Evolutionary conservation across 2,329 filamentous ascomycete genomes (phyloP).

Genomic region (Pseudocercospora eumusae): DNA sequence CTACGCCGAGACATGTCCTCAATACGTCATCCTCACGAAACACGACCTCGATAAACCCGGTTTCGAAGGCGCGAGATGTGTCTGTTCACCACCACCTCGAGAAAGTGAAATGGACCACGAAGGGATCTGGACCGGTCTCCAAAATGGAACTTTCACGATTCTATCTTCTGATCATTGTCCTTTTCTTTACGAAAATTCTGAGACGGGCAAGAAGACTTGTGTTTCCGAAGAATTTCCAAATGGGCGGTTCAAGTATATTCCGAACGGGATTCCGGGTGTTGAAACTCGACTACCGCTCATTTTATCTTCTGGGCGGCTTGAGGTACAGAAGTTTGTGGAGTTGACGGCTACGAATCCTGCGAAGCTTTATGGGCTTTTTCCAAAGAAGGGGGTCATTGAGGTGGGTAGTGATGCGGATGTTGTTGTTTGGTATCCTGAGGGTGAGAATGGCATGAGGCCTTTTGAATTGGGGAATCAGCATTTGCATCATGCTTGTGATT

Average conservation of each 20-base stretch:
- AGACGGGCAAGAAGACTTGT: constrained; percentile 52
- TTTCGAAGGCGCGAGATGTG: constrained; percentile 59
- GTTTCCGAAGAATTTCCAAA: constrained; percentile 49
- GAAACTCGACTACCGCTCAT: constrained; percentile 58
- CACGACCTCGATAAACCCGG: constrained; percentile 53
- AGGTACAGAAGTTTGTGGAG: constrained; percentile 56
- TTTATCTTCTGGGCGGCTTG: constrained; percentile 46
- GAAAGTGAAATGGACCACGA: constrained; percentile 52
- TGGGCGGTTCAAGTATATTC: constrained; percentile 57
- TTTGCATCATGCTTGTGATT: constrained; percentile 62
- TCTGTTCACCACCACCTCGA: constrained; percentile 57
- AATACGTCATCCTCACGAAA: constrained; percentile 58
- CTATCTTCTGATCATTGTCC: constrained; percentile 55
- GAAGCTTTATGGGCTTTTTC: constrained; percentile 59
- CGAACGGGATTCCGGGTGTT: constrained; percentile 60
- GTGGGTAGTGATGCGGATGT: constrained; percentile 59
- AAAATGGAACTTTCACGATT: constrained; percentile 56
- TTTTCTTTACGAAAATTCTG: constrained; percentile 53
- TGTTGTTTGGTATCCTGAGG: constrained; percentile 59
- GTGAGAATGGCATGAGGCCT: constrained; percentile 39
- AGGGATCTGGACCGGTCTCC: constrained; percentile 54
- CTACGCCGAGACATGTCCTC: constrained; percentile 59
- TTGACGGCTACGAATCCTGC: constrained; percentile 58
- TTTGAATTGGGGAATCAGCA: constrained; percentile 55
- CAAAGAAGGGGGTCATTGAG: constrained; percentile 54